These are phyloP conservation scores for Sisymbrium irio DNA, from an alignment of 345 rosid species.

Conservation along the genomic window DNA sequence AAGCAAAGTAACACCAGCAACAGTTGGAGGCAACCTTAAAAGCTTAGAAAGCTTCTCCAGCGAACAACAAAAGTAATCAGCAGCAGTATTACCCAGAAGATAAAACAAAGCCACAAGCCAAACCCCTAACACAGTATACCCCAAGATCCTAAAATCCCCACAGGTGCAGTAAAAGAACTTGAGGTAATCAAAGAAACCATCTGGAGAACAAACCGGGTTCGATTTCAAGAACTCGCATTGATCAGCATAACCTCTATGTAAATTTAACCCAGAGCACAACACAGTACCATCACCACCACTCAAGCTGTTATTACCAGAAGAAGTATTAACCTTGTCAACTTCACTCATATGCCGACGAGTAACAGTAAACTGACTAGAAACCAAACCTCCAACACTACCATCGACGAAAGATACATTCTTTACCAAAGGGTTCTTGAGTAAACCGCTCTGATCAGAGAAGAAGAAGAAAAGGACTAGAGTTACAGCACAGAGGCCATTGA, in stretches of 20 bases:
- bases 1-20: constrained; percentile 82
- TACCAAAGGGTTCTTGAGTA: constrained; percentile 33
- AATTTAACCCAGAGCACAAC: constrained; percentile 46
- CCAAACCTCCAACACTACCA: constrained; percentile 6
- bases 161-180: constrained; percentile 67
- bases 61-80: constrained; percentile 78
- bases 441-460: constrained; percentile 30
- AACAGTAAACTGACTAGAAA: constrained; percentile 26
- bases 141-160: constrained; percentile 45
- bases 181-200: constrained; percentile 84
- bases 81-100: constrained; percentile 76
- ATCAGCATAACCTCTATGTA: constrained; percentile 47
- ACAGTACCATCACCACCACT: constrained; percentile 28
- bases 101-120: constrained; percentile 86
- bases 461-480: constrained; percentile 38
- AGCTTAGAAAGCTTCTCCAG: constrained; percentile 68
- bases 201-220: constrained; percentile 50
- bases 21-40: constrained; percentile 70
- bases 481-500: constrained; percentile 42
- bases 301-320: constrained; percentile 29
- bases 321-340: not conserved
- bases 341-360: constrained; percentile 39
- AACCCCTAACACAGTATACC: constrained; percentile 42
- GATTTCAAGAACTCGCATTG: constrained; percentile 63
- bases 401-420: constrained; percentile 26